Base-by-base conservation (phyloP, 2,329 filamentous ascomycete genomes). In the Escovopsis sp. region DNA sequence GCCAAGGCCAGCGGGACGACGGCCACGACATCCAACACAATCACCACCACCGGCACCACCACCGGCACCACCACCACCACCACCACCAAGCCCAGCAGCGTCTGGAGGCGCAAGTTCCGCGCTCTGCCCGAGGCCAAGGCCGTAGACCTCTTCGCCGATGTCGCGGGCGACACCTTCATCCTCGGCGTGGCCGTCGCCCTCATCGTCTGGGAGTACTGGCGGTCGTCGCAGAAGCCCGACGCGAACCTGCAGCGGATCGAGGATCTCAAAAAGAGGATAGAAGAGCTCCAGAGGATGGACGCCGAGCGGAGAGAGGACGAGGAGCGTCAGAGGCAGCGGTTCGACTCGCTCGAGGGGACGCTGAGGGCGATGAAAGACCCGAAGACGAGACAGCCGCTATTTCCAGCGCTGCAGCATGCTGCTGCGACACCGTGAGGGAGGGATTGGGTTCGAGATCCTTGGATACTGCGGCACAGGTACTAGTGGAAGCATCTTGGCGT, bases 81-180 rank as follows among this genome's bases (percentile, higher is more conserved):
- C 23, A 26, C 33, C 14, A 21, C 31, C 17, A 36, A 31, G 19
- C 36, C 35, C 19, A 31, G 29, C 15, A 77, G 65, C 44, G 57
- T 78, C 10, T 79, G 75, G 74, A 66, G 49, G 40, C 67, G 74
- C 39, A 72, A 70, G 47, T 79, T 79, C 48, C 60, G 74, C 35
- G 54, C 72, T 6, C 56, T 79, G n/a, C 72, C 74, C 9, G 74
- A 79, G 48, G 62, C 54, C 13, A 79, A 78, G 53, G 74, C 74
- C 8, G 74, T 79, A 10, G 73, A 78, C 46, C 55, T 79, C 7
- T 79, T 79, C 45, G 75, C 74, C 29, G 74, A 79, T 46, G 73
- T 79, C 13, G 57, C 73, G 34, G 74, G 74, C 28, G 74, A 79
- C 43, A 57, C 60, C 13, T 79, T 79, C 48, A 77, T 79, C 40